Conservation (phyloP, 306 rosid species). For the Inga leiocalycina region DNA sequence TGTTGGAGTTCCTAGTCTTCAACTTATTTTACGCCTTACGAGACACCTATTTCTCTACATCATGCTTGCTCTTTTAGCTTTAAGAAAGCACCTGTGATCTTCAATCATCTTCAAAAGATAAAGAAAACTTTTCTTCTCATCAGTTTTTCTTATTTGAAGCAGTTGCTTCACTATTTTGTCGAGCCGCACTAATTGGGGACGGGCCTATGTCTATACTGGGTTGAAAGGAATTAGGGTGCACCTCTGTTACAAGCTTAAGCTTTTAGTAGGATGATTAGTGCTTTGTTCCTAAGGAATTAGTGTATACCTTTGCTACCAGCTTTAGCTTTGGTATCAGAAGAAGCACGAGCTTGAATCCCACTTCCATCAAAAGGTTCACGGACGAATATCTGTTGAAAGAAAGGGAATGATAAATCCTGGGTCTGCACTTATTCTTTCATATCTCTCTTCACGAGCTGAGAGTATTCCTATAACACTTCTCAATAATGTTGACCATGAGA, state of each 20-base stretch:
- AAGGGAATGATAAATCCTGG: too few species aligned
- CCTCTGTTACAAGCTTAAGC: too few species aligned
- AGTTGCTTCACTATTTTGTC: not conserved
- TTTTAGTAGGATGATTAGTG: too few species aligned
- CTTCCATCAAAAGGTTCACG: too few species aligned
- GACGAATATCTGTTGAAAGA: too few species aligned
- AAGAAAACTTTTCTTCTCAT: not conserved
- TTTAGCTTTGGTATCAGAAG: too few species aligned
- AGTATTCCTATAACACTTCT: slow-evolving; percentile 61
- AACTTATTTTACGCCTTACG: not conserved
- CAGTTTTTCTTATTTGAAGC: not conserved
- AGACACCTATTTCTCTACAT: not conserved
- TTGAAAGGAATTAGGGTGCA: too few species aligned
- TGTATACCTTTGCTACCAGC: too few species aligned
- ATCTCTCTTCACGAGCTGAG: slow-evolving; percentile 61
- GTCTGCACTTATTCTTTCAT: slow-evolving; percentile 53
- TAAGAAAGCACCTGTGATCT: not conserved
- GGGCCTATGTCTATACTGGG: too few species aligned
- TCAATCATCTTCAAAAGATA: not conserved
- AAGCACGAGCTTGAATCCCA: too few species aligned
- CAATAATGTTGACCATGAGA: slow-evolving; percentile 65
- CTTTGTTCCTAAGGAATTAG: too few species aligned
- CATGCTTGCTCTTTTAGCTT: not conserved
- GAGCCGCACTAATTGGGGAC: not conserved
- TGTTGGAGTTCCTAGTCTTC: not conserved